phyloP scores from a whole-genome alignment of 352 stramenopile genomes.

The Blastocystis sp. region DNA sequence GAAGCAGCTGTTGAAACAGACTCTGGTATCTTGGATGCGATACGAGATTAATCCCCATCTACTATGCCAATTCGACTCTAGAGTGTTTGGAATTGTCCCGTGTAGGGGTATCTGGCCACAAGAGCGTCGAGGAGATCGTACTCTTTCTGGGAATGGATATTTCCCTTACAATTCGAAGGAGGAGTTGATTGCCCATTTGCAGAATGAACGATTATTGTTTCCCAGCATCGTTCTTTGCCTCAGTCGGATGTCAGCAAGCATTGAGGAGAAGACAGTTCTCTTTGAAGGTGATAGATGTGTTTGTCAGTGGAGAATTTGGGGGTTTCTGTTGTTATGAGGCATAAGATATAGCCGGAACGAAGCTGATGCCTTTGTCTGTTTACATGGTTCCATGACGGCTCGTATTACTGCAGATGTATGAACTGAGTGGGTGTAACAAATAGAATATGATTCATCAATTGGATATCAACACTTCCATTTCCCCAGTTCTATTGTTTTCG shows the following conservation, averaged over 20 bases:
- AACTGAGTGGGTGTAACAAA: background rate
- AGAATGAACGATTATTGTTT: slow-evolving; percentile 45
- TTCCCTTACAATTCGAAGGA: background rate
- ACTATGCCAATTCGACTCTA: background rate
- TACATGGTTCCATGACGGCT: slow-evolving; percentile 20
- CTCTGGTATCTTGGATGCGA: background rate
- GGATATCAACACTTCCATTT: slow-evolving; percentile 3
- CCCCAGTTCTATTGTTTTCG: background rate
- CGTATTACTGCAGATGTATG: background rate
- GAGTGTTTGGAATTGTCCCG: background rate
- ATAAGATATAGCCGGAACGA: background rate
- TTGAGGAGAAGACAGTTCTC: slow-evolving; percentile 51
- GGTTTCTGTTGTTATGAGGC: background rate
- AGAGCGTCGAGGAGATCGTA: background rate
- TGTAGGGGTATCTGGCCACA: background rate
- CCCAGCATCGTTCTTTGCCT: background rate
- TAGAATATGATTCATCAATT: slow-evolving; percentile 38
- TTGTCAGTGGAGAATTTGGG: slow-evolving; percentile 49
- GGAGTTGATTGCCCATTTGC: background rate
- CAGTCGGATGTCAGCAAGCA: background rate
- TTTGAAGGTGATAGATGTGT: slow-evolving; percentile 55
- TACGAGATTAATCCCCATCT: background rate
- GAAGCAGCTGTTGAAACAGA: slow-evolving; percentile 1
- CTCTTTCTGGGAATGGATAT: background rate
- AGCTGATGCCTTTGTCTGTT: slow-evolving; percentile 10